Base-by-base conservation (phyloP, 2,329 filamentous ascomycete genomes). In the Pseudogymnoascus sp. region DNA sequence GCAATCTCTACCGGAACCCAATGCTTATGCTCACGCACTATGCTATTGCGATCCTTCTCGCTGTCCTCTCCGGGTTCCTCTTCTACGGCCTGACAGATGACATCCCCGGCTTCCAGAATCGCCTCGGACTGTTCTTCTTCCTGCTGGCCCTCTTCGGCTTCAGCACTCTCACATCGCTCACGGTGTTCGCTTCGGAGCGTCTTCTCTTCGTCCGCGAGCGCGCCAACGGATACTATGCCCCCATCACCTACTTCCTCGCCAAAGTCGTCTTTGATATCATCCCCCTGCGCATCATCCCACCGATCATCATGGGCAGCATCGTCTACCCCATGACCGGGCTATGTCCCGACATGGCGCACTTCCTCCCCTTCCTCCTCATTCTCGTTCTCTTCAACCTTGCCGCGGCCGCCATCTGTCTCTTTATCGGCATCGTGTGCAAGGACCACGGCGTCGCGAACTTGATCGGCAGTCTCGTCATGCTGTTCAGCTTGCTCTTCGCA, bases 191-290 rank as follows among this genome's bases (percentile, higher is more conserved):
- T 0, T 85, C 90, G 0, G 95, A 99, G 75, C 84, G 95, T 49
- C 83, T 97, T 6, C 79, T 99, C 38, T 99, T 99, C 74, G 88
- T 96, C 9, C 86, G 95, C 59, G 95, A 99, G 76, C 84, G 95
- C 67, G 95, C 95, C 38, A 99, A 99, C 74, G 93, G 95, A 1
- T 99, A 99, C 77, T 99, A 99, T 75, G 84, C 90, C 0, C 95
- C 95, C 0, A 82, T 96, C 60, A 96, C 93, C 0, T 99, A 99
- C 77, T 99, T 97, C 73, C 82, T 89, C 0, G 88, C 93, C 70
- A 99, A 99, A 78, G 90, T 97, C n/a, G 78, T 96, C n/a, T 97
- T 99, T 73, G 95, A 99, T 73, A 93, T 99, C 68, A 83, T 99
- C 11, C 95, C 95, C 3, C 81, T 99, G n/a, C 86, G 95, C 59